Evolutionary conservation across 192 early-diverging fungal genomes (phyloP).

Genomic region (Geranomyces variabilis): DNA sequence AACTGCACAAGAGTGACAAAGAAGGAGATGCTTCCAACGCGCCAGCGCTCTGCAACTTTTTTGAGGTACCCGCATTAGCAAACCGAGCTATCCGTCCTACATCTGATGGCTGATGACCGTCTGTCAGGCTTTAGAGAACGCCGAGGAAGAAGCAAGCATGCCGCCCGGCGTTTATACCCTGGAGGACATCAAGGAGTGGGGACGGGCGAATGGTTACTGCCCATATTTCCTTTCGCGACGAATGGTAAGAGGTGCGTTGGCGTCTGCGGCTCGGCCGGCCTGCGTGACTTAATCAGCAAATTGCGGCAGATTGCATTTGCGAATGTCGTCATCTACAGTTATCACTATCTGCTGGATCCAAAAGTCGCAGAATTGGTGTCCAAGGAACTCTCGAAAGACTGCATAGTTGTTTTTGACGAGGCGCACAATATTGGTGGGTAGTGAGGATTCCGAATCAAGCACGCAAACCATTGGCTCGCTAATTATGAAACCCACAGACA

Average conservation of each 20-base stretch:
- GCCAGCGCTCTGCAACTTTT: constrained; percentile 76
- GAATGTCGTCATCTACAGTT: constrained; percentile 97
- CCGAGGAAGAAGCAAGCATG: constrained; percentile 64
- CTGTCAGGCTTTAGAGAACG: constrained; percentile 73
- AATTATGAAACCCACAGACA: constrained; percentile 63
- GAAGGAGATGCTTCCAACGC: constrained; percentile 21
- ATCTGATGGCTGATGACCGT: no score
- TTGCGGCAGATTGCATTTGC: constrained; percentile 72
- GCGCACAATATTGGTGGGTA: constrained; percentile 94
- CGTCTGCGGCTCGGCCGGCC: not conserved
- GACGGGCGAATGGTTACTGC: constrained; percentile 75
- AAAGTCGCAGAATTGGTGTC: constrained; percentile 98
- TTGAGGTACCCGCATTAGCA: no score
- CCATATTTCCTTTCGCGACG: constrained; percentile 93
- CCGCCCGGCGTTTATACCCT: constrained; percentile 94
- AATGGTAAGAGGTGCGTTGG: no score
- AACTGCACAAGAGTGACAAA: constrained; percentile 54
- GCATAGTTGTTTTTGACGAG: constrained; percentile 99
- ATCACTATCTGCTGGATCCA: constrained; percentile 99
- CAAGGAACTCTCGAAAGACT: constrained; percentile 89
- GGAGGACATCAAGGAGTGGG: constrained; percentile 87
- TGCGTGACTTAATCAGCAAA: no score
- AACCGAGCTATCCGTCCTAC: constrained; percentile 8
- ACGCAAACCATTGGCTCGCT: not conserved
- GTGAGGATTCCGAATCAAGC: not conserved